These are phyloP conservation scores for Lathyrus aphaca DNA, from an alignment of 306 rosid genomes.

Conservation along the genomic window DNA sequence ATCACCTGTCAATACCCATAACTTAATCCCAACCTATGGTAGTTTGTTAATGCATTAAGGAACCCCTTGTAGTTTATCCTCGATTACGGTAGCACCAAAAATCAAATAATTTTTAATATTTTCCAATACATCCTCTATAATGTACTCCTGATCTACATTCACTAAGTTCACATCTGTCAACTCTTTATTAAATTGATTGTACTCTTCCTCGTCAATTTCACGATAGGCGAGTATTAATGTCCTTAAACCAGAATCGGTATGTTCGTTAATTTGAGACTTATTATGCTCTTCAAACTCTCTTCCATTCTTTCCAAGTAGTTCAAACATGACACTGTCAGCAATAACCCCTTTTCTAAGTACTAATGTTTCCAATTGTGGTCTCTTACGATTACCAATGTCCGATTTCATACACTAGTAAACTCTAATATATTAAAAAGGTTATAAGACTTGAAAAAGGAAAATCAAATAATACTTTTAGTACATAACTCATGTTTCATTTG, in stretches of 20 bases:
- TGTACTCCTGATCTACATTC: conserved; percentile 75
- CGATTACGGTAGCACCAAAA: conserved; percentile 99
- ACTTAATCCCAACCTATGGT: conserved; percentile 96
- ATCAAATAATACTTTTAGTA: too few species aligned
- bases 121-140: conserved; percentile 63
- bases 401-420: too few species aligned
- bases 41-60: conserved; percentile 98
- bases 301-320: conserved; percentile 76
- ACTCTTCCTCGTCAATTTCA: too few species aligned
- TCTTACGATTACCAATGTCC: too few species aligned
- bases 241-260: too few species aligned
- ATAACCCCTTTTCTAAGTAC: background rate
- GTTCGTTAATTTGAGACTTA: conserved; percentile 48
- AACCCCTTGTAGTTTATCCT: conserved; percentile 99
- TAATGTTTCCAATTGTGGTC: too few species aligned
- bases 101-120: conserved; percentile 79
- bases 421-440: too few species aligned
- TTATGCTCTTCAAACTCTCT: conserved; percentile 81
- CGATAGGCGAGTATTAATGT: too few species aligned
- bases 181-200: background rate
- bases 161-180: conserved; percentile 71
- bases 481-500: too few species aligned
- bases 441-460: too few species aligned
- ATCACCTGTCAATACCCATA: conserved; percentile 97
- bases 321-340: conserved; percentile 75